These are phyloP conservation scores for Daedaleopsis sinensis DNA, from an alignment of 768 basidiomycete genomes.

Conservation along the genomic window DNA sequence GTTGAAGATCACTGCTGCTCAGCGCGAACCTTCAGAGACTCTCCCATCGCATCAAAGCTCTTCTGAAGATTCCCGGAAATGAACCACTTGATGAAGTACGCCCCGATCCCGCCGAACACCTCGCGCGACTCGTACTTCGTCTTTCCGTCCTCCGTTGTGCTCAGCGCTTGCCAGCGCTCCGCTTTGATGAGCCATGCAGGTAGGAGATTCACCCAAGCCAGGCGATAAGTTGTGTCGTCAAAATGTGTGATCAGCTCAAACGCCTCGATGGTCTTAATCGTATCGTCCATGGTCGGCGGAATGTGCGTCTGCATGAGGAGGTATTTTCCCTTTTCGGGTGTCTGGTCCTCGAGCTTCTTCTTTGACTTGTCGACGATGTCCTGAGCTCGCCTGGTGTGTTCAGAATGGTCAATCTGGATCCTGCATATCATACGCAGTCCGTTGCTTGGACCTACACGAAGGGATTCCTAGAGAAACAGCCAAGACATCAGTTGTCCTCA, in stretches of 20 bases:
- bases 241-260: constrained; percentile 51
- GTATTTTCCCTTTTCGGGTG: constrained; percentile 49
- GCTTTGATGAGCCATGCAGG: constrained; percentile 53
- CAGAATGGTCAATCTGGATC: neutral
- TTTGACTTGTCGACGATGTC: constrained; percentile 45
- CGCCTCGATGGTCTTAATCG: constrained; percentile 37
- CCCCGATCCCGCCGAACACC: constrained; percentile 58
- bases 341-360: constrained; percentile 49
- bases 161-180: constrained; percentile 67
- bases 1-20: constrained; percentile 34
- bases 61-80: constrained; percentile 43
- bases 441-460: constrained; percentile 52
- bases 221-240: constrained; percentile 56
- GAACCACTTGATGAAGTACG: constrained; percentile 53
- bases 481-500: neutral
- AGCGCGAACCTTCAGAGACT: constrained; percentile 54
- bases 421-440: neutral
- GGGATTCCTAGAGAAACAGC: constrained; percentile 53
- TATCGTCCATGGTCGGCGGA: constrained; percentile 43
- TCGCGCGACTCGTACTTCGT: constrained; percentile 69
- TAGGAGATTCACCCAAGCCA: constrained; percentile 54
- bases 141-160: constrained; percentile 49
- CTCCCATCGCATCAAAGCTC: constrained; percentile 58
- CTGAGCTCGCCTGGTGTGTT: constrained; percentile 48
- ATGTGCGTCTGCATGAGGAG: constrained; percentile 60